These are phyloP conservation scores for Chionographis japonica DNA, from an alignment of 106 monocot genomes.

Conservation along the genomic window DNA sequence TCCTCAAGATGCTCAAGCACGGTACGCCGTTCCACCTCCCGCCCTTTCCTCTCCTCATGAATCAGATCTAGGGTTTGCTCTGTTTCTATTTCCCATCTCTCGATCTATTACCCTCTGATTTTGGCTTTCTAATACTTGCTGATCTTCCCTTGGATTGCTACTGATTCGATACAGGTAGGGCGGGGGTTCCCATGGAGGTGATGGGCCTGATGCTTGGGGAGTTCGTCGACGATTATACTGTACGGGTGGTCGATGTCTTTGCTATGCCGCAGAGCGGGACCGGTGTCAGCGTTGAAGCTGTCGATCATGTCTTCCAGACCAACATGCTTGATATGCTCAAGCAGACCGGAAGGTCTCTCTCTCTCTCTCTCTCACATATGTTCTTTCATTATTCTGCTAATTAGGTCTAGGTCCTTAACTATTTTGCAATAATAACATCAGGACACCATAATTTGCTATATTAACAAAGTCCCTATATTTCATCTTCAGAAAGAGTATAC, in stretches of 20 bases:
- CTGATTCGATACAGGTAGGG: slow-evolving; percentile 21
- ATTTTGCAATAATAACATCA: no score
- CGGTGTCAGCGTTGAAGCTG: slow-evolving; percentile 60
- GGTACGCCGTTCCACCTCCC: slow-evolving; percentile 18
- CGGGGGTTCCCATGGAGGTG: slow-evolving; percentile 54
- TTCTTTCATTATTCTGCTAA: no score
- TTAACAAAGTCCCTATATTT: no score
- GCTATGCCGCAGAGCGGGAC: slow-evolving; percentile 74
- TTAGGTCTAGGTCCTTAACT: no score
- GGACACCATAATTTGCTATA: no score
- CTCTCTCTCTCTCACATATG: neutral
- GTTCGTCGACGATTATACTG: slow-evolving; percentile 60
- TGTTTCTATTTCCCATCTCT: no score
- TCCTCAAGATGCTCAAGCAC: slow-evolving; percentile 84
- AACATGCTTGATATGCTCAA: slow-evolving; percentile 84
- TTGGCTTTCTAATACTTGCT: neutral
- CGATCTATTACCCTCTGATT: no score
- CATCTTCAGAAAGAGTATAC: no score
- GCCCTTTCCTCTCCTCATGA: neutral
- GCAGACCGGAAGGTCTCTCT: slow-evolving; percentile 57
- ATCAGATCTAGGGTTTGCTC: slow-evolving; percentile 18
- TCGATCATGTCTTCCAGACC: slow-evolving; percentile 70
- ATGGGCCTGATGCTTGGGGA: slow-evolving; percentile 58
- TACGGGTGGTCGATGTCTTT: slow-evolving; percentile 57
- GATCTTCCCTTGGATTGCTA: no score